Evolutionary conservation across 1,139 yeast species (phyloP), one percentile per base, ranked within the genome.

Genomic region (Sugiyamaella grinbergsii): DNA sequence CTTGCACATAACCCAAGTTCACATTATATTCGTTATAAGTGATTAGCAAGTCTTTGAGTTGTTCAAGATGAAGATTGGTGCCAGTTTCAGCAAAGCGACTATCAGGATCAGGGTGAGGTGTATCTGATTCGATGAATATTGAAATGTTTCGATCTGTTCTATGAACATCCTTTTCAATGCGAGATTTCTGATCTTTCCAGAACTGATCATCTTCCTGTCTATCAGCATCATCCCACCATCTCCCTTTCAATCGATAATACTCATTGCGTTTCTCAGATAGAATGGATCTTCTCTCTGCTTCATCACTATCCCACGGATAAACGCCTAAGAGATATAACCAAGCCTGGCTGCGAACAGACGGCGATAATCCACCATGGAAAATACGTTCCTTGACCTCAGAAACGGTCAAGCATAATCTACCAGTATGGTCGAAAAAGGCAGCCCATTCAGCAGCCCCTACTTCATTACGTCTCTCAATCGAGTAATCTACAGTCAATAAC

Each of bases 1-100:
- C 99, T 70, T 93, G 99, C 19, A 93, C 96, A 64, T 93, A 93
- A 0, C 98, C 98, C 60, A 94, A 71, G 58, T 89, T 85, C 44
- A 73, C 75, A 67, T 93, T 93, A 67, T 82, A 79, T 67, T 87
- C 91, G 66, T 93, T 91, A 64, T 85, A 93, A 0, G 97, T 88
- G 52, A 89, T 76, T 39, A 93, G 74, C 57, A 94, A 85, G 60
- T 87, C 91, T 61, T 90, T 79, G 72, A 93, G 72, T 49, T 73
- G 78, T 56, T 80, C 77, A 54, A 93, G 72, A 68, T 93, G 91
- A 8, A 87, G 79, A 57, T 79, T 76, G 68, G 79, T 82, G 66
- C 73, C 80, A 64, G 71, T 74, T 39, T 72, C 77, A 16, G 79
- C 81, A 46, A 74, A 77, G 23, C 79, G 75, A 37, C 74, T 69